These are phyloP conservation scores for Cystobasidiopsis lactophilus DNA, from an alignment of 768 basidiomycete genomes.

Conservation along the genomic window DNA sequence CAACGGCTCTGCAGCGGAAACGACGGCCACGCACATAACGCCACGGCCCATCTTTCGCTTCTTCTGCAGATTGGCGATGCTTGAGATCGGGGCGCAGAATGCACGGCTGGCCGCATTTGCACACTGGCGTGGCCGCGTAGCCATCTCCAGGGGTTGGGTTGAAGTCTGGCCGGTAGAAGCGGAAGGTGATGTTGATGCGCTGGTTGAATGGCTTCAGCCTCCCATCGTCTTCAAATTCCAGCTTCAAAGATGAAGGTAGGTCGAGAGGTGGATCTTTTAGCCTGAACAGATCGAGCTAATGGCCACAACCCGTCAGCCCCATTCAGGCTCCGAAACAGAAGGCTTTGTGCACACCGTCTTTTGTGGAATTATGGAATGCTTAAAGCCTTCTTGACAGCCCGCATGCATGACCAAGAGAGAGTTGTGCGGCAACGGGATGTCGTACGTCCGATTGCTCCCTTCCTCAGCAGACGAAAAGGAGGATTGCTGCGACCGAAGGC, in stretches of 20 bases:
- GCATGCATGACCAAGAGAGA: constrained; percentile 20
- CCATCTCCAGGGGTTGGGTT: constrained; percentile 1
- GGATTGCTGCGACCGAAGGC: too few species aligned
- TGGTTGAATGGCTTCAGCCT: constrained; percentile 8
- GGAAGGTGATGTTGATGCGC: constrained; percentile 20
- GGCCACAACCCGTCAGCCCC: too few species aligned
- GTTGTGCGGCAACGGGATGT: constrained; percentile 17
- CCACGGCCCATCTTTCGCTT: neutral
- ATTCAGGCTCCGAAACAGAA: constrained; percentile 11
- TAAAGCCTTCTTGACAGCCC: constrained; percentile 18
- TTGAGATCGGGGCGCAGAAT: constrained; percentile 17
- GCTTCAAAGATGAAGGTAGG: neutral
- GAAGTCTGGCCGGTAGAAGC: constrained; percentile 20
- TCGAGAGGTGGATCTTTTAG: neutral
- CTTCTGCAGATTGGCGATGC: neutral
- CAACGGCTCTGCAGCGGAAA: neutral
- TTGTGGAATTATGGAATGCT: constrained; percentile 16
- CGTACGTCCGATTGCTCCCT: constrained; percentile 12
- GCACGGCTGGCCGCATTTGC: constrained; percentile 15
- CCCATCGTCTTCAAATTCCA: constrained; percentile 1
- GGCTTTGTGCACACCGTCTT: too few species aligned
- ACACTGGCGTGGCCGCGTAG: constrained; percentile 12
- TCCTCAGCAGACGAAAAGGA: neutral
- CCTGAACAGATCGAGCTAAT: constrained; percentile 11
- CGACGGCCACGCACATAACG: neutral